Conservation (phyloP, 2,329 filamentous ascomycete genomes). For the Cadophora luteo-olivacea region DNA sequence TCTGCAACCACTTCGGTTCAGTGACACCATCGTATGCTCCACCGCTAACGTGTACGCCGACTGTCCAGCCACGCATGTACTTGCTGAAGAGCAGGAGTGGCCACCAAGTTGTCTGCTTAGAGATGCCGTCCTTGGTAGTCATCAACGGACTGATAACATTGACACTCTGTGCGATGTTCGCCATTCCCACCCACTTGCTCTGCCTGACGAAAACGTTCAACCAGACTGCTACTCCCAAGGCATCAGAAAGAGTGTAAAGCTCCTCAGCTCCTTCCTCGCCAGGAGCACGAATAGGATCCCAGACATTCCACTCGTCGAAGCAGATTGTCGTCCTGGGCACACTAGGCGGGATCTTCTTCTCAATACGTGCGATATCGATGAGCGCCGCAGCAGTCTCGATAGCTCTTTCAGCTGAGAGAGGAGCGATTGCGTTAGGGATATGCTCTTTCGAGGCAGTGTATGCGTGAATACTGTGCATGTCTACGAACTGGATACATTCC, state of each 20-base stretch:
- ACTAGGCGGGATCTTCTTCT: constrained; percentile 51
- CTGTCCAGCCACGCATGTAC: constrained; percentile 75
- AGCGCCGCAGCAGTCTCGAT: constrained; percentile 66
- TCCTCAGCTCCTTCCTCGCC: constrained; percentile 69
- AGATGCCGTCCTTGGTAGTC: constrained; percentile 62
- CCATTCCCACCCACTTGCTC: constrained; percentile 67
- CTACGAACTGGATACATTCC: constrained; percentile 64
- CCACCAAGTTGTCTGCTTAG: constrained; percentile 72
- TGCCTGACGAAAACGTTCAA: constrained; percentile 70
- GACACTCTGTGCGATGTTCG: constrained; percentile 70
- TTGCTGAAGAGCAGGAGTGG: constrained; percentile 65
- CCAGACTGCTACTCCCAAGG: constrained; percentile 66
- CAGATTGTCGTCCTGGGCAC: constrained; percentile 62
- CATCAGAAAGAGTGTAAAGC: constrained; percentile 67
- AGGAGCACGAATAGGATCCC: constrained; percentile 67
- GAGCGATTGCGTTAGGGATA: constrained; percentile 59
- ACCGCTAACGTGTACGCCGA: constrained; percentile 69
- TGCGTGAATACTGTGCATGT: constrained; percentile 73
- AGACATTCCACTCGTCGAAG: constrained; percentile 76
- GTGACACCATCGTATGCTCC: constrained; percentile 72
- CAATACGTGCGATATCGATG: constrained; percentile 68
- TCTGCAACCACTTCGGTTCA: constrained; percentile 68
- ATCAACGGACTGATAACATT: constrained; percentile 73
- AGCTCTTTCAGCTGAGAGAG: constrained; percentile 66
- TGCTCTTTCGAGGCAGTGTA: constrained; percentile 59